phyloP scores from a whole-genome alignment of 129 eudicot genomes.

The Lactuca saligna region DNA sequence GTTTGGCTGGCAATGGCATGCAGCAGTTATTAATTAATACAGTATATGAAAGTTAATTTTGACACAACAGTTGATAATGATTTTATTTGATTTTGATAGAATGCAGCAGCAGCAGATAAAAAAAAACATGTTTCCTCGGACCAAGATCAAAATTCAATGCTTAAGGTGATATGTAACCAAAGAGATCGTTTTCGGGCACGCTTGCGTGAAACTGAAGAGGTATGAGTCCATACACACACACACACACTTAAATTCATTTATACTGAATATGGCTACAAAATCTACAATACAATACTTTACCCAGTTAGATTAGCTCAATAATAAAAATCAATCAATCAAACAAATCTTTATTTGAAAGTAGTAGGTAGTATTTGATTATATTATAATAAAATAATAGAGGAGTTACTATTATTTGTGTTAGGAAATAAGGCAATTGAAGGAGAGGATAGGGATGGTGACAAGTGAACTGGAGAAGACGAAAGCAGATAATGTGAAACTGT shows the following conservation, averaged over 20 bases:
- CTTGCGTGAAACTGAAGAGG: constrained; percentile 96
- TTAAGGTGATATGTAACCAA: constrained; percentile 97
- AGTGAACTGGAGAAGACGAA: constrained; percentile 85
- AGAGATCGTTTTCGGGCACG: constrained; percentile 96
- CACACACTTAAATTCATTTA: too few species aligned
- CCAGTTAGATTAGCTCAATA: too few species aligned
- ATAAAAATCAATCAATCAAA: too few species aligned
- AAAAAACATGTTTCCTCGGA: constrained; percentile 64
- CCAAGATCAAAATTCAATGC: constrained; percentile 97
- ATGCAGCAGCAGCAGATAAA: constrained; percentile 41
- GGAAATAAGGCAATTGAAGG: constrained; percentile 94
- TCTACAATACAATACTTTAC: too few species aligned
- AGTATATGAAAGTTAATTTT: too few species aligned
- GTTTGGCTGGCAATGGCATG: too few species aligned
- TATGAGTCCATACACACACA: constrained; percentile 1
- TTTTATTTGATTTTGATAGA: constrained; percentile 41
- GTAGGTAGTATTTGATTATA: too few species aligned
- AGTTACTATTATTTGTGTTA: constrained; percentile 22
- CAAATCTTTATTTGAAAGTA: too few species aligned
- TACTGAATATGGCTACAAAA: too few species aligned
- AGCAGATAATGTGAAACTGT: constrained; percentile 95
- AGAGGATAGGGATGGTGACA: constrained; percentile 78
- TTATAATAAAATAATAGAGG: too few species aligned
- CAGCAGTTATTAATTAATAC: too few species aligned
- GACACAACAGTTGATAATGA: background rate